Percentiles rank a stretch among this genome's conserved stretches.
Conservation (phyloP, 345 rosid genomes). For the Salix arbutifolia region DNA sequence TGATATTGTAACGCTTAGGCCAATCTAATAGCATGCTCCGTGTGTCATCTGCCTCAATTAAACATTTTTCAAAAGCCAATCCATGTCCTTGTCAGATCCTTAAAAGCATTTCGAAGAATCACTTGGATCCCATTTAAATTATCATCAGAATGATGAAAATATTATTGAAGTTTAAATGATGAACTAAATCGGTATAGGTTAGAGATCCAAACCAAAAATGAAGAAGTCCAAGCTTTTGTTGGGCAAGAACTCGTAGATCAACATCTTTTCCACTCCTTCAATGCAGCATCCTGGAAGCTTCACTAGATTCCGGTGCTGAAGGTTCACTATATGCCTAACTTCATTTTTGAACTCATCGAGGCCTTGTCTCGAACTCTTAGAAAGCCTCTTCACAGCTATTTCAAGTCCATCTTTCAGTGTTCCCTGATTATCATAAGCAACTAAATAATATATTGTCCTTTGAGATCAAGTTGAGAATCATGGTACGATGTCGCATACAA, state of each 20-base stretch:
- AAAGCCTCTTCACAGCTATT: slow-evolving; percentile 5
- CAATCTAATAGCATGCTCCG: slow-evolving; percentile 18
- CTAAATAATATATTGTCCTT: too few relatives aligned
- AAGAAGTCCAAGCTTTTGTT: not conserved
- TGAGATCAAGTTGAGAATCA: not conserved
- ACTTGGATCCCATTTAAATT: not conserved
- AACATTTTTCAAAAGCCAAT: not conserved
- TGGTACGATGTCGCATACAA: not conserved
- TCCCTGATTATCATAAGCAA: not conserved
- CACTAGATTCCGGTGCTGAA: slow-evolving; percentile 3
- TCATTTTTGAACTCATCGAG: not conserved
- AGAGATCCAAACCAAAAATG: not conserved
- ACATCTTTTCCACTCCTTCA: not conserved
- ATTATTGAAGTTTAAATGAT: too few relatives aligned
- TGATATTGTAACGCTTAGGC: slow-evolving; percentile 18
- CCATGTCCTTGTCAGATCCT: not conserved
- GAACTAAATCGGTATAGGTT: not conserved
- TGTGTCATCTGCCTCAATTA: slow-evolving; percentile 20
- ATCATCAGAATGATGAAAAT: too few relatives aligned
- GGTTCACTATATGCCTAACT: not conserved
- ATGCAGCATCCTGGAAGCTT: slow-evolving; percentile 5
- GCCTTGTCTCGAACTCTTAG: not conserved
- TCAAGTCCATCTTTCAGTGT: not conserved
- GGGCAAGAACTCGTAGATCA: slow-evolving; percentile 2
- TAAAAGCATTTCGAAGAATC: not conserved